phyloP scores from a whole-genome alignment of 306 rosid species.

The Inga oerstediana region DNA sequence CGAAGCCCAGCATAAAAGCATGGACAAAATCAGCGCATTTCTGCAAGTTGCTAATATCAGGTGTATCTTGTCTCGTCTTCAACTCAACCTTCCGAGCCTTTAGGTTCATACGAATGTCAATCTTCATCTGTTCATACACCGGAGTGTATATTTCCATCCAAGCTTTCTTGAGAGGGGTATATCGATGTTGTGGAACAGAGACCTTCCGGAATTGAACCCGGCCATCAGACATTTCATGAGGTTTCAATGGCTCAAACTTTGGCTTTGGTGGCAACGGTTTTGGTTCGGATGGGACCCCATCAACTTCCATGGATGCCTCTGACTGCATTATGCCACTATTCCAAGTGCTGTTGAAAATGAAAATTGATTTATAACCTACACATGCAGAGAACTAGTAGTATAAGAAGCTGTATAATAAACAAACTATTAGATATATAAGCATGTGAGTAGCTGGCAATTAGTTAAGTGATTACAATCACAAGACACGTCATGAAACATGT shows the following conservation, averaged over 20 bases:
- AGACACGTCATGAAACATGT: too few relatives aligned
- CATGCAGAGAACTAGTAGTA: neutral
- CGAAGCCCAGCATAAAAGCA: conserved; percentile 85
- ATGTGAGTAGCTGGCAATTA: too few relatives aligned
- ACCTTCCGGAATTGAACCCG: conserved; percentile 75
- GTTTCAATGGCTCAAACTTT: conserved; percentile 66
- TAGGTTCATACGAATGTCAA: conserved; percentile 80
- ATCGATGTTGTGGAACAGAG: conserved; percentile 83
- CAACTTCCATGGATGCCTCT: conserved; percentile 63
- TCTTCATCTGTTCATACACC: conserved; percentile 75
- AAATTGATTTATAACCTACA: neutral
- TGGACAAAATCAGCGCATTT: conserved; percentile 91
- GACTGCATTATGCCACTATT: conserved; percentile 55
- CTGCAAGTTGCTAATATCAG: conserved; percentile 75
- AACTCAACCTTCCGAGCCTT: conserved; percentile 82
- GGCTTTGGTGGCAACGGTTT: conserved; percentile 67
- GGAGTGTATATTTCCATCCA: conserved; percentile 93
- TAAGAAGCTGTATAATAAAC: neutral
- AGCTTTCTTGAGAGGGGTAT: conserved; percentile 78
- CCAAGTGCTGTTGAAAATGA: conserved; percentile 3
- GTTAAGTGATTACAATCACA: too few relatives aligned
- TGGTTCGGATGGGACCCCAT: conserved; percentile 38
- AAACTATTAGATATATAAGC: too few relatives aligned
- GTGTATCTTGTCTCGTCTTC: conserved; percentile 77
- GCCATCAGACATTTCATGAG: conserved; percentile 87